Evolutionary conservation across 2,329 filamentous ascomycete species (phyloP).

Genomic region (Sphaerulina vaccinii): DNA sequence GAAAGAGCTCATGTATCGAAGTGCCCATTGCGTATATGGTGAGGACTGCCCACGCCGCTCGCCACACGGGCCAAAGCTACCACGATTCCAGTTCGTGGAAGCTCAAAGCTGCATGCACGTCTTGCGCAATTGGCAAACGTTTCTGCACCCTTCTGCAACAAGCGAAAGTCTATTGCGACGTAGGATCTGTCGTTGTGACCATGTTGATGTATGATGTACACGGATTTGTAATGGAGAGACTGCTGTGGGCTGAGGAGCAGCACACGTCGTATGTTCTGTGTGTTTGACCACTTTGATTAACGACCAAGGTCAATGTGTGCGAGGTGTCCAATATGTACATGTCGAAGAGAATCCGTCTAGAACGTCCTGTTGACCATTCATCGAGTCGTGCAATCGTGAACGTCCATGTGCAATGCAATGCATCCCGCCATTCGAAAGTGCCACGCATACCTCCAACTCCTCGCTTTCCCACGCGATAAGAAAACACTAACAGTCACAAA

Average conservation of each 20-base stretch:
- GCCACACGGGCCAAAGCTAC: constrained; percentile 8
- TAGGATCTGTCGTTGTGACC: constrained; percentile 9
- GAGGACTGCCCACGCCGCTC: neutral
- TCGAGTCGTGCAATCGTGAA: constrained; percentile 7
- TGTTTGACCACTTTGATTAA: neutral
- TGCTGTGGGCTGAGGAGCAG: too few relatives aligned
- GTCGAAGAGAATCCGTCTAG: neutral
- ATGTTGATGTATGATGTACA: constrained; percentile 7
- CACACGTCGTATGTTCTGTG: neutral
- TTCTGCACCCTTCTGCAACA: constrained; percentile 6
- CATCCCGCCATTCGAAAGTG: constrained; percentile 2
- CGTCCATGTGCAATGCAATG: constrained; percentile 1
- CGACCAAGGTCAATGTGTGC: neutral
- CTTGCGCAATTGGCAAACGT: constrained; percentile 19
- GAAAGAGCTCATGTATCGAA: too few relatives aligned
- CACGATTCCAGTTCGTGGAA: constrained; percentile 8
- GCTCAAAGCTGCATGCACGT: constrained; percentile 8
- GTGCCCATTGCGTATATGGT: too few relatives aligned
- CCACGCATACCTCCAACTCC: constrained; percentile 8
- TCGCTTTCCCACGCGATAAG: constrained; percentile 2
- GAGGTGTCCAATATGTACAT: neutral
- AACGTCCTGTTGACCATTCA: constrained; percentile 6
- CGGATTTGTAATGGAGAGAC: constrained; percentile 1
- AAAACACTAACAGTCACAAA: constrained; percentile 2
- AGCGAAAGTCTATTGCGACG: constrained; percentile 18